phyloP scores from a whole-genome alignment of 176 grass and related monocot species.

The Aegilops longissima region DNA sequence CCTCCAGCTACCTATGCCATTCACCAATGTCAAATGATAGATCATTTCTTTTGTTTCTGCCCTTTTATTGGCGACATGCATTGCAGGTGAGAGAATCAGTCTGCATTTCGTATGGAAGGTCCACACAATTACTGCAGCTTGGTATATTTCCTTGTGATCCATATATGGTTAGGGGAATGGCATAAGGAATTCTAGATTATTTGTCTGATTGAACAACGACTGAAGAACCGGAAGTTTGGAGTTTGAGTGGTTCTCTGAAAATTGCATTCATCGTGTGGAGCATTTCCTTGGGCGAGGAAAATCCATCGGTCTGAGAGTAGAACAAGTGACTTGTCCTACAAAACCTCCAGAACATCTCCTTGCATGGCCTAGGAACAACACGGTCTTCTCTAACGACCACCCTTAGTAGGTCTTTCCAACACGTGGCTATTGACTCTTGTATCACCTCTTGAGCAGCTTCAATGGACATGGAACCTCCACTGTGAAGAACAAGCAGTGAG shows the following conservation, averaged over 20 bases:
- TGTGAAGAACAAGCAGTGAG: neutral
- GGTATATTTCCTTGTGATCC: too few species aligned
- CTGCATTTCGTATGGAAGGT: too few species aligned
- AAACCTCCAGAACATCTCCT: slow-evolving; percentile 50
- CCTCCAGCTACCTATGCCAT: too few species aligned
- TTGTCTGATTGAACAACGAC: neutral
- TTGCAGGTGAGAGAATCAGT: too few species aligned
- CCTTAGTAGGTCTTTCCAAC: neutral
- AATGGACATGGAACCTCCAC: slow-evolving; percentile 15
- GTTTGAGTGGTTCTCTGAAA: slow-evolving; percentile 42
- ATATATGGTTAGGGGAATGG: too few species aligned
- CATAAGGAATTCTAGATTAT: neutral
- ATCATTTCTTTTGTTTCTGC: too few species aligned
- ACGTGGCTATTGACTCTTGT: neutral
- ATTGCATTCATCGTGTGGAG: slow-evolving; percentile 14
- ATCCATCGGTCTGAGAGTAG: slow-evolving; percentile 60
- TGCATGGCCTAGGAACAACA: slow-evolving; percentile 17
- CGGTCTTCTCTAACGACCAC: slow-evolving; percentile 36
- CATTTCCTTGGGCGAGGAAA: slow-evolving; percentile 50
- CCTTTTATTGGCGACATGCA: too few species aligned
- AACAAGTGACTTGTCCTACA: slow-evolving; percentile 52
- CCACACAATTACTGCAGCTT: too few species aligned
- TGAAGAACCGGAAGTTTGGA: neutral
- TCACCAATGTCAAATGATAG: too few species aligned
- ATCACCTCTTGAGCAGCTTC: slow-evolving; percentile 30